Evolutionary conservation across 176 grass and related monocot species (phyloP), one percentile per base, ranked within the genome.

Genomic region (Phyllostachys edulis): DNA sequence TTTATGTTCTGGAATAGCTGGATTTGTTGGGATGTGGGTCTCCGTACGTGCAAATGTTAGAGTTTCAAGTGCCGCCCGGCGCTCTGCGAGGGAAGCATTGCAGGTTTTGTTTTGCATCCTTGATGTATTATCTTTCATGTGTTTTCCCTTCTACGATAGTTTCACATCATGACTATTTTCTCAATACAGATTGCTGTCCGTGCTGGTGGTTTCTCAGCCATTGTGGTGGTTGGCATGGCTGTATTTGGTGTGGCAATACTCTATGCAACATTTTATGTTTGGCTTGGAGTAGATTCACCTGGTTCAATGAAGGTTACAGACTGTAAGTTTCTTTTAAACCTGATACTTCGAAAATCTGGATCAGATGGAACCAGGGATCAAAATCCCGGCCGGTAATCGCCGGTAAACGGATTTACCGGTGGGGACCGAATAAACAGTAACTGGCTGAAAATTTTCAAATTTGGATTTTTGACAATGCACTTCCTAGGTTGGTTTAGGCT

Each of bases 1-100:
- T 54, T 34, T 99, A 71, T 99, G 96, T 90, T 99, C 96, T 81
- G 96, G 93, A 83, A 86, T 96, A 71, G 96, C 96, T 68, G 96
- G 96, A 37, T 99, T 93, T 90, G 93, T 99, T 76, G 96, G 96
- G 73, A 99, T 99, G 96, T 99, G 93, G 96, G 96, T 99, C 1
- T 99, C 96, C 9, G 96, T 99, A 13, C 96, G 96, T 84, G 96
- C 96, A 55, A 96, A 99, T 94, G 96, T 99, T 89, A 87, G 96
- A 87, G 96, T 99, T 68, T 99, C 96, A 69, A 99, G 96, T 87
- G 96, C 96, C 75, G 96, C 96, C 85, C 90, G 96, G 13, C 91
- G 96, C 62, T 99, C 96, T 90, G 93, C 96, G n/a, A 91, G 96
- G 80, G 96, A 99, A 89, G 96, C 96, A 70, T 92, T 99, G 83